Conservation (phyloP, 305 asterid genomes). For the Solanum hybrid region DNA sequence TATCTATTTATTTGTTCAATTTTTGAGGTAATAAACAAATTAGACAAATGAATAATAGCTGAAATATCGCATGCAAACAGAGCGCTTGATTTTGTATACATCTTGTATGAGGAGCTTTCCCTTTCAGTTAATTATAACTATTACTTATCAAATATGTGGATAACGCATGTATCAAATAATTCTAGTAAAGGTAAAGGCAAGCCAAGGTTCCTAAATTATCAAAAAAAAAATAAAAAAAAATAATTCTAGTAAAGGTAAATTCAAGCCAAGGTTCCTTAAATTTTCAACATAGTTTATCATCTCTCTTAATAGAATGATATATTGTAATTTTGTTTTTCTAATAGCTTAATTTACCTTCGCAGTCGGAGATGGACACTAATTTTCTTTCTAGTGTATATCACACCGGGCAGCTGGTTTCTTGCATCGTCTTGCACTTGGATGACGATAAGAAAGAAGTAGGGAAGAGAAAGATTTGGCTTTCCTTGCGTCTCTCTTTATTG, state of each 20-base stretch:
- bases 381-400: slow-evolving; percentile 60
- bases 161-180: background rate
- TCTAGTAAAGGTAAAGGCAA: background rate
- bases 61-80: background rate
- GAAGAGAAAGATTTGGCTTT: slow-evolving; percentile 87
- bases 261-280: background rate
- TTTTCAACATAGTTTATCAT: background rate
- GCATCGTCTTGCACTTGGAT: slow-evolving; percentile 69
- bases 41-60: background rate
- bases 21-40: background rate
- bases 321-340: background rate
- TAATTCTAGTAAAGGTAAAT: background rate
- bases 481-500: slow-evolving; percentile 66
- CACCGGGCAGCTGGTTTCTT: slow-evolving; percentile 81
- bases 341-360: slow-evolving; percentile 1
- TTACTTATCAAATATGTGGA: background rate
- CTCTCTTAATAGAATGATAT: background rate
- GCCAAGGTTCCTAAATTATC: background rate
- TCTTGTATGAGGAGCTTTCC: background rate
- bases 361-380: slow-evolving; percentile 44
- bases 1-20: background rate
- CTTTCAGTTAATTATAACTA: background rate
- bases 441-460: slow-evolving; percentile 69
- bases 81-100: background rate
- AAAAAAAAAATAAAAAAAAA: background rate